phyloP scores from a whole-genome alignment of 2,329 filamentous ascomycete genomes.

The Apiospora hydei region DNA sequence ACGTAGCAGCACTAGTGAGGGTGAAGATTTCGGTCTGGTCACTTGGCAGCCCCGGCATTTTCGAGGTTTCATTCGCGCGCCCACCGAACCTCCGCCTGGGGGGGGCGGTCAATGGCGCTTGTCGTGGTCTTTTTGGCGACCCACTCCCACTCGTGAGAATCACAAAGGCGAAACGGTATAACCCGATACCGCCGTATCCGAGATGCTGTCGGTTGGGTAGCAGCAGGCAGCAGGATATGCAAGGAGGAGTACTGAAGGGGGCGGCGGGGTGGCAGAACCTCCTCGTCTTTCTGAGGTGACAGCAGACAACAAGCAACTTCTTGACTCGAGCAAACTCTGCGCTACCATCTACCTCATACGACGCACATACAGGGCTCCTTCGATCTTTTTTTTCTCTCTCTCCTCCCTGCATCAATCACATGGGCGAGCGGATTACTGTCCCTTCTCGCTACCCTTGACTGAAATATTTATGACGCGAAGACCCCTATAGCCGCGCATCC shows the following conservation, averaged over 20 bases:
- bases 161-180: conserved; percentile 15
- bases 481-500: neutral
- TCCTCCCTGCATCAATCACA: conserved; percentile 1
- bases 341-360: neutral
- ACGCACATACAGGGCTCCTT: neutral
- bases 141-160: conserved; percentile 8
- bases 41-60: conserved; percentile 16
- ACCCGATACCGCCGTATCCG: conserved; percentile 16
- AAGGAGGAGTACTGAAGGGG: neutral
- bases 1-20: neutral
- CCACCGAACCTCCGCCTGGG: conserved; percentile 15
- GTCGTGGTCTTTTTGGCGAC: neutral
- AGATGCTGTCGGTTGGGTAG: neutral
- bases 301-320: neutral
- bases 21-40: conserved; percentile 14
- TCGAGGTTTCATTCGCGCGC: conserved; percentile 17
- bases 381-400: neutral
- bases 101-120: conserved; percentile 18
- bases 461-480: conserved; percentile 1
- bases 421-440: neutral
- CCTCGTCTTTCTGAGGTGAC: neutral
- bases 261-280: neutral
- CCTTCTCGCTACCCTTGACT: neutral
- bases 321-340: conserved; percentile 19
- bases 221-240: neutral